A percentile compares a stretch with the other conserved stretches of the same genome.
These are phyloP conservation scores for Akanthomyces uredinophilus DNA, from an alignment of 2,329 filamentous ascomycete species.

Conservation along the genomic window DNA sequence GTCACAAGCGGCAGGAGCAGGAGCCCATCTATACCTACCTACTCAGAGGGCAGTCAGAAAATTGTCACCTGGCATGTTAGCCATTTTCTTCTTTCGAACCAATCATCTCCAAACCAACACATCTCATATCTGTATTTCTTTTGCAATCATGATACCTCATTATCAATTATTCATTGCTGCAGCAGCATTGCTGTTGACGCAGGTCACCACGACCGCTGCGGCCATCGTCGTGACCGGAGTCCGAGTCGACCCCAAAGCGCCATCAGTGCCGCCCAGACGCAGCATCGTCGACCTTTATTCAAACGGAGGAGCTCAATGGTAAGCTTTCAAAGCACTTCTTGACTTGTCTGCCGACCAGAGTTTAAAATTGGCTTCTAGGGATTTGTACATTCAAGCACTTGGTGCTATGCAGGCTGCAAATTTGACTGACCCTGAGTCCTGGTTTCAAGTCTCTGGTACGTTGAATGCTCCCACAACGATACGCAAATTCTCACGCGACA, in stretches of 20 bases:
- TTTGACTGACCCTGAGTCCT: conserved; percentile 40
- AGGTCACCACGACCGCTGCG: neutral
- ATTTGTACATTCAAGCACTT: conserved; percentile 45
- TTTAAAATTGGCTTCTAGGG: conserved; percentile 29
- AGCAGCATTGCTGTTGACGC: neutral
- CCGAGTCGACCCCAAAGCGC: conserved; percentile 30
- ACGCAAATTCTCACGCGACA: neutral
- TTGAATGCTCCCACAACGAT: neutral
- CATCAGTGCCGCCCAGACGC: conserved; percentile 38
- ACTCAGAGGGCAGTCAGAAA: conserved; percentile 1
- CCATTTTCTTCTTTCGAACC: neutral
- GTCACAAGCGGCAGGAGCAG: conserved; percentile 8
- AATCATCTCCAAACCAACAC: neutral
- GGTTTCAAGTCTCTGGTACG: conserved; percentile 45
- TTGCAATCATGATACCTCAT: conserved; percentile 3
- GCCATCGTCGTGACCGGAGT: conserved; percentile 32
- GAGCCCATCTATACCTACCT: neutral
- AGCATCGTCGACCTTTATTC: conserved; percentile 44
- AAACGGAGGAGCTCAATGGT: conserved; percentile 41
- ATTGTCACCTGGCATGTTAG: neutral
- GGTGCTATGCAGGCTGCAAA: conserved; percentile 36
- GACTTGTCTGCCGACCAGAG: neutral
- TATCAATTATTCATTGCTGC: conserved; percentile 9
- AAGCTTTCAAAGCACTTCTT: conserved; percentile 15
- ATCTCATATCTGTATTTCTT: neutral